Conservation (phyloP, 2,329 filamentous ascomycete species). For the Septoria petroselini region DNA sequence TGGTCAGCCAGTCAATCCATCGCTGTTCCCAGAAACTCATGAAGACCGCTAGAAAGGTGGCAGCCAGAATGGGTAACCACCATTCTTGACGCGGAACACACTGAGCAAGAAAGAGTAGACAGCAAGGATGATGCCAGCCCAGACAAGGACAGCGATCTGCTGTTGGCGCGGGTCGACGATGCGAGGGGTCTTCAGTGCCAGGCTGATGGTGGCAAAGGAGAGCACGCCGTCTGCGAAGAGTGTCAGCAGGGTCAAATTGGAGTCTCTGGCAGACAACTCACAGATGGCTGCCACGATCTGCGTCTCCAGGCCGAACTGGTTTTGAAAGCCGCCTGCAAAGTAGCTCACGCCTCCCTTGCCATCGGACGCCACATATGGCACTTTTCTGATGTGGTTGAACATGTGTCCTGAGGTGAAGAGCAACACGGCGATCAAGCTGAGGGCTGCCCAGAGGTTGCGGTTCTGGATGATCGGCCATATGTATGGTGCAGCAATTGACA, state of each 20-base stretch:
- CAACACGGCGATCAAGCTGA: conserved; percentile 84
- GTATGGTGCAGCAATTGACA: conserved; percentile 72
- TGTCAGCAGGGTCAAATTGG: conserved; percentile 17
- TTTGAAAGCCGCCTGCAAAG: conserved; percentile 89
- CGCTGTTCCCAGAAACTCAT: conserved; percentile 34
- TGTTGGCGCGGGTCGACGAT: conserved; percentile 74
- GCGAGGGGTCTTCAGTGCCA: conserved; percentile 88
- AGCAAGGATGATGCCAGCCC: conserved; percentile 71
- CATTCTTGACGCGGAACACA: conserved; percentile 91
- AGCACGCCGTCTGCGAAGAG: conserved; percentile 65
- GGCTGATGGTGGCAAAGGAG: conserved; percentile 84
- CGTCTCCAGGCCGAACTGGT: conserved; percentile 89
- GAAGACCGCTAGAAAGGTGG: conserved; percentile 69
- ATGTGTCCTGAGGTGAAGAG: conserved; percentile 96
- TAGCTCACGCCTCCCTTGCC: conserved; percentile 83
- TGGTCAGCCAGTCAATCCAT: neutral
- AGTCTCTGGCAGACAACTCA: conserved; percentile 52
- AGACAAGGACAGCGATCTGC: conserved; percentile 75
- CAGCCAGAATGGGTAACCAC: conserved; percentile 88
- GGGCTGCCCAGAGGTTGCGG: conserved; percentile 88
- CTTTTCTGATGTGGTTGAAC: conserved; percentile 98
- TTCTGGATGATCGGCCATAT: conserved; percentile 78
- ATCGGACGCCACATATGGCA: conserved; percentile 85
- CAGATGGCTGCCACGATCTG: conserved; percentile 92
- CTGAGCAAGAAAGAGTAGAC: conserved; percentile 94